These are phyloP conservation scores for Pseudocohnilembus persalinus DNA, from an alignment of 169 alveolate genomes.

Conservation along the genomic window DNA sequence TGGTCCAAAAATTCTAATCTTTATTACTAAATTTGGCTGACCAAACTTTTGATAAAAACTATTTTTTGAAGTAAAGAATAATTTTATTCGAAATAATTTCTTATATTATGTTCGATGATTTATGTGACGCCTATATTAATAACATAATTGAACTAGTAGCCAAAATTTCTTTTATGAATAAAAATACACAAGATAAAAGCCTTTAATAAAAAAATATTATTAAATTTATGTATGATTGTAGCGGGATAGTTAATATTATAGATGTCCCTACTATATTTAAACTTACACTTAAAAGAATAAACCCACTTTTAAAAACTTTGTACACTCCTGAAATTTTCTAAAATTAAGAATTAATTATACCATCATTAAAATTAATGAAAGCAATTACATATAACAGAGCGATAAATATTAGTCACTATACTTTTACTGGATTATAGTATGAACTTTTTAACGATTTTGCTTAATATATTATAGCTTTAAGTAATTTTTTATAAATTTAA, in stretches of 20 bases:
- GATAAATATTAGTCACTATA: neutral
- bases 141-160: neutral
- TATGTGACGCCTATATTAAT: neutral
- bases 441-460: neutral
- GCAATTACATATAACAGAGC: neutral
- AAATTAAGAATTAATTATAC: neutral
- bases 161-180: neutral
- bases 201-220: too few relatives aligned
- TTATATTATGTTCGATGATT: neutral
- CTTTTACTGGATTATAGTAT: neutral
- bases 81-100: neutral
- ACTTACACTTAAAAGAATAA: neutral
- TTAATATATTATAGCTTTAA: too few relatives aligned
- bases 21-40: neutral
- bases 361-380: neutral
- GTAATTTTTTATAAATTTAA: neutral
- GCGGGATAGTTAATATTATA: neutral
- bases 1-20: neutral
- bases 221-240: neutral
- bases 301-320: neutral
- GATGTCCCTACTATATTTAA: neutral
- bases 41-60: neutral
- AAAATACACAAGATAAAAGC: neutral
- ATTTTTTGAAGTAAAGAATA: neutral
- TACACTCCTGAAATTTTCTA: neutral